These are phyloP conservation scores for Gardenia jasminoides DNA, from an alignment of 257 asterid species.

Conservation along the genomic window DNA sequence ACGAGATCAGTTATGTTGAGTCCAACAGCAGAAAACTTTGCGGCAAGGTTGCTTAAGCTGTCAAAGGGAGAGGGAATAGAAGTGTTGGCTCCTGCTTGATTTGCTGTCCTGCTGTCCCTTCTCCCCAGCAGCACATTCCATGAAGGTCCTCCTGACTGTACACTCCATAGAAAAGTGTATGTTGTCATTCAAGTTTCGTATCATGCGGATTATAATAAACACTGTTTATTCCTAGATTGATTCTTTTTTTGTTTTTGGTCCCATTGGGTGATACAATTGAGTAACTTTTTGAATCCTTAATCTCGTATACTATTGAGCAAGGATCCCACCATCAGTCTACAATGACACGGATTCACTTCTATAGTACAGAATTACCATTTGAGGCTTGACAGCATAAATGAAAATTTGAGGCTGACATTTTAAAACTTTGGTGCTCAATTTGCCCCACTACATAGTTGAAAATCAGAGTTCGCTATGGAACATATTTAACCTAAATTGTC, in stretches of 20 bases:
- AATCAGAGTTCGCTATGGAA: no score
- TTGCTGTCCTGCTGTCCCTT: constrained; percentile 59
- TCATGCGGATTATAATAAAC: not conserved
- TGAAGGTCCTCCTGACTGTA: constrained; percentile 67
- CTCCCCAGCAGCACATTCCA: constrained; percentile 65
- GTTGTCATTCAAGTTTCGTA: not conserved
- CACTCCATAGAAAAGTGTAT: not conserved
- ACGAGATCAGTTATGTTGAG: constrained; percentile 49
- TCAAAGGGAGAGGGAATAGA: constrained; percentile 57
- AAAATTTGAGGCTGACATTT: no score
- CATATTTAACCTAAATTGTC: no score
- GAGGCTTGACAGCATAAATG: not conserved
- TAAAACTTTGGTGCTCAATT: not conserved
- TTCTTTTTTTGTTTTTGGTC: not conserved
- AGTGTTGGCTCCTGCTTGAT: constrained; percentile 54
- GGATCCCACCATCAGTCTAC: not conserved
- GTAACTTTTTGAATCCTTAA: not conserved
- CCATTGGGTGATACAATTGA: not conserved
- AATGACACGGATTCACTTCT: no score
- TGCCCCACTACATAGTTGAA: not conserved
- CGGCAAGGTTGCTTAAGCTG: constrained; percentile 40
- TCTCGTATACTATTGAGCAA: not conserved
- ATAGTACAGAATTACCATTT: no score
- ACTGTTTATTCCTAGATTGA: no score
- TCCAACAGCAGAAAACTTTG: constrained; percentile 57